Conservation (phyloP, 257 asterid species). For the Solanum arcanum region DNA sequence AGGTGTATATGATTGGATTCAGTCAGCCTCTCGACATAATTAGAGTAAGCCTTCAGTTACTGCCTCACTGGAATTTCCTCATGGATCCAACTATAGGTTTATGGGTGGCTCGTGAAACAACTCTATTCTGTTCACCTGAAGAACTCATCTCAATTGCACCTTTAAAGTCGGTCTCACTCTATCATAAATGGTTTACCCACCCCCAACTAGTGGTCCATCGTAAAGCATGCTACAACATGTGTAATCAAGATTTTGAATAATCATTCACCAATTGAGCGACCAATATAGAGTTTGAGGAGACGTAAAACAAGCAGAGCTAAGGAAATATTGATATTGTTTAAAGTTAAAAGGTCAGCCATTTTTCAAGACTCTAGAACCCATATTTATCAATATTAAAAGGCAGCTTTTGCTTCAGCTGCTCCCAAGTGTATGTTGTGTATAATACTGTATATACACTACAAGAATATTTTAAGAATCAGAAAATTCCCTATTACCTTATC, state of each 20-base stretch:
- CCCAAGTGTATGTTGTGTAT: not conserved
- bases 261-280: not conserved
- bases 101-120: not conserved
- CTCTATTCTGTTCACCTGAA: not conserved
- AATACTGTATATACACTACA: not conserved
- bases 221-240: not conserved
- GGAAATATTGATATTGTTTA: not conserved
- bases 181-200: not conserved
- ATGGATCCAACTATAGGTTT: not conserved
- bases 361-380: not conserved
- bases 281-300: not conserved
- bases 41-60: not conserved
- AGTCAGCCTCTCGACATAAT: not conserved
- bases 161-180: not conserved
- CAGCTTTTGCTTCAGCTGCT: not conserved
- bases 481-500: constrained; percentile 40
- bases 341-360: not conserved
- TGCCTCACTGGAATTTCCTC: not conserved
- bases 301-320: not conserved
- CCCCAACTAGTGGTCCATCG: not conserved
- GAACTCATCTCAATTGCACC: not conserved
- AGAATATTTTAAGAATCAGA: not conserved
- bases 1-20: not conserved
- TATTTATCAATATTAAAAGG: not conserved
- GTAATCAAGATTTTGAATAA: not conserved